Conservation (phyloP, 2,329 filamentous ascomycete species). For the Tolypocladium album region DNA sequence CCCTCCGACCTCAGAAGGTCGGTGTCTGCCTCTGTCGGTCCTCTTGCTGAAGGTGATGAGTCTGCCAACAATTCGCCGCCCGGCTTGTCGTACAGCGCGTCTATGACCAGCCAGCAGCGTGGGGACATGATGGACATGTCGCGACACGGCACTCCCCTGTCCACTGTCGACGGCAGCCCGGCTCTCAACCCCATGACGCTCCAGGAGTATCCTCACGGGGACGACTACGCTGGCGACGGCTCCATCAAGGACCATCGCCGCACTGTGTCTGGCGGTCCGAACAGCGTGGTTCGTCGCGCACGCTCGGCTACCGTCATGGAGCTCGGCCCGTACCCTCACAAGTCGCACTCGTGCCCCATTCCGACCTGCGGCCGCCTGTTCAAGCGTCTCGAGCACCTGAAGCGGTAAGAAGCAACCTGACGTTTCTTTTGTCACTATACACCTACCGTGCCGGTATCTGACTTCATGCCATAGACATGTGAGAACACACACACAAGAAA, state of each 20-base stretch:
- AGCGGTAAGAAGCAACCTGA: conserved; percentile 63
- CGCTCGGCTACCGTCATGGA: conserved; percentile 95
- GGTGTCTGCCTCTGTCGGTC: conserved; percentile 76
- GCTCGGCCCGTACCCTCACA: conserved; percentile 89
- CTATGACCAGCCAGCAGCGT: conserved; percentile 55
- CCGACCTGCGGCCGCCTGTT: conserved; percentile 94
- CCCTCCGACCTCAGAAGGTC: conserved; percentile 88
- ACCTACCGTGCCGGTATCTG: conserved; percentile 7
- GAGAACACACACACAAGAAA: conserved; percentile 97
- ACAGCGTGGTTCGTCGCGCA: conserved; percentile 76
- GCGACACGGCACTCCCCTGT: conserved; percentile 80
- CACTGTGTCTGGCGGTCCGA: conserved; percentile 58
- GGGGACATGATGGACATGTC: conserved; percentile 77
- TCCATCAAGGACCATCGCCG: conserved; percentile 41
- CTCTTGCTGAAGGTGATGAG: conserved; percentile 71
- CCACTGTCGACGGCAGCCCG: conserved; percentile 73
- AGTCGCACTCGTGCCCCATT: conserved; percentile 98
- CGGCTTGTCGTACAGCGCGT: conserved; percentile 62
- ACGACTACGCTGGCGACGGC: conserved; percentile 49
- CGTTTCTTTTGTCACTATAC: conserved; percentile 19
- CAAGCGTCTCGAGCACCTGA: conserved; percentile 98
- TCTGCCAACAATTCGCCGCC: conserved; percentile 69
- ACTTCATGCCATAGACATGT: conserved; percentile 62
- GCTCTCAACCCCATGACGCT: conserved; percentile 60
- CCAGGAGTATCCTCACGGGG: conserved; percentile 57